Evolutionary conservation across 2,329 filamentous ascomycete genomes (phyloP), one percentile per base, ranked within the genome.

Genomic region (Fusarium sp.): DNA sequence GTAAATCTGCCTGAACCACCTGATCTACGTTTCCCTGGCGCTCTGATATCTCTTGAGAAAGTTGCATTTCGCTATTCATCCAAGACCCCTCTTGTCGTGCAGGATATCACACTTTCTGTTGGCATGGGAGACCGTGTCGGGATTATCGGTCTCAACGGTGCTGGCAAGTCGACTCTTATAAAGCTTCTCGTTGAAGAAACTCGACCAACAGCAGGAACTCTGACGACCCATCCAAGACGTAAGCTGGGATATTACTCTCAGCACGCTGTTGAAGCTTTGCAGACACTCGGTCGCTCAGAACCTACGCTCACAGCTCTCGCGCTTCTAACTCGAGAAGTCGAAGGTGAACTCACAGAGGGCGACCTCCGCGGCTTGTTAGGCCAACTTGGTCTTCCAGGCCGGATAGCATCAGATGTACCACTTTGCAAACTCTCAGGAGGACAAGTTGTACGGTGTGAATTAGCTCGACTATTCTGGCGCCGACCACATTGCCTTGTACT

Each of bases 101-200:
- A 88, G 24, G 88, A 90, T 11, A 80, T 94, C 30, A 88, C 85
- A 52, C 80, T 97, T 15, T 90, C 90, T 0, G 86, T 97, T 15
- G 87, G 92, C 62, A 88, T 89, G 77, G 91, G 92, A 12, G 91
- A 94, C 68, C 86, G 93, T 2, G 83, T 95, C 25, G 93, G 92
- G 0, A 85, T 97, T 43, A 84, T 93, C 25, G 94, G 93, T 0
- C 83, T 96, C 45, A 97, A 97, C 77, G 94, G 93, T 2, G 87
- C 89, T 1, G 94, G 94, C 4, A 97, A 97, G 78, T 93, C 92
- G 3, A 96, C 93, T 0, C 83, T 97, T 12, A 84, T 95, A 62
- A 90, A 88, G 49, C 81, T 95, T 6, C 85, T 95, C 4, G 89
- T 90, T n/a, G 88, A 86, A 1, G 84, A 85, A 16, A 78, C 85